These are phyloP conservation scores for Symbiotaphrina buchneri DNA, from an alignment of 495 filamentous ascomycete species.

Conservation along the genomic window DNA sequence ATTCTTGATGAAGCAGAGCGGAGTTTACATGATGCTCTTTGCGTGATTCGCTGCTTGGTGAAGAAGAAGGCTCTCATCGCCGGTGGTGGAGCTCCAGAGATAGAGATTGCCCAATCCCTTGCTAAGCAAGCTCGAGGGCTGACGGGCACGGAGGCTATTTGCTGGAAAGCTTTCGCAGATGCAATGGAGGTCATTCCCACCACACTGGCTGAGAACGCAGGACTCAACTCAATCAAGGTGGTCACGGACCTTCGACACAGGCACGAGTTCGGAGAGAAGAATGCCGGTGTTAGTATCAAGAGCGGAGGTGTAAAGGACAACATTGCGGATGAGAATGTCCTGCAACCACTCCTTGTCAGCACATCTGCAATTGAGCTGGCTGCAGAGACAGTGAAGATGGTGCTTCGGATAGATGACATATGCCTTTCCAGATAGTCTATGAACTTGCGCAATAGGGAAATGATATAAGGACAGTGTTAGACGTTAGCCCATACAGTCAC, in stretches of 20 bases:
- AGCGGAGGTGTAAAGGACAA: constrained; percentile 87
- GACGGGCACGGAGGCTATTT: constrained; percentile 83
- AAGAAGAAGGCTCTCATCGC: constrained; percentile 97
- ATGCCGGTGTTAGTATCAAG: constrained; percentile 92
- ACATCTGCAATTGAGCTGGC: constrained; percentile 94
- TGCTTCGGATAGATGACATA: constrained; percentile 92
- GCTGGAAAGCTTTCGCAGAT: constrained; percentile 96
- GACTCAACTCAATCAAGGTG: constrained; percentile 92
- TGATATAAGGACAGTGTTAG: no score
- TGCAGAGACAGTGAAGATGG: constrained; percentile 96
- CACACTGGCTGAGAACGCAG: constrained; percentile 91
- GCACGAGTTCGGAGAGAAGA: constrained; percentile 84
- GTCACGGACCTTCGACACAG: constrained; percentile 91
- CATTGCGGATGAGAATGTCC: constrained; percentile 89
- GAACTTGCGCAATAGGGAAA: no score
- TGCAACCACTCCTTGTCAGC: constrained; percentile 88
- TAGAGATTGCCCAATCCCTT: constrained; percentile 72
- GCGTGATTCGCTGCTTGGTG: constrained; percentile 89
- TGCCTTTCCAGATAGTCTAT: no score
- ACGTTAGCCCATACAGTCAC: no score
- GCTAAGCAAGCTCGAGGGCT: constrained; percentile 60
- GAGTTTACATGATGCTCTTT: constrained; percentile 87
- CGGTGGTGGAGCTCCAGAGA: constrained; percentile 87
- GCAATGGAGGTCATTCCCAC: constrained; percentile 95
- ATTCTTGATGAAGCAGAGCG: constrained; percentile 96